Conservation (phyloP, 148 eudicot species). For the Bassia scoparia region DNA sequence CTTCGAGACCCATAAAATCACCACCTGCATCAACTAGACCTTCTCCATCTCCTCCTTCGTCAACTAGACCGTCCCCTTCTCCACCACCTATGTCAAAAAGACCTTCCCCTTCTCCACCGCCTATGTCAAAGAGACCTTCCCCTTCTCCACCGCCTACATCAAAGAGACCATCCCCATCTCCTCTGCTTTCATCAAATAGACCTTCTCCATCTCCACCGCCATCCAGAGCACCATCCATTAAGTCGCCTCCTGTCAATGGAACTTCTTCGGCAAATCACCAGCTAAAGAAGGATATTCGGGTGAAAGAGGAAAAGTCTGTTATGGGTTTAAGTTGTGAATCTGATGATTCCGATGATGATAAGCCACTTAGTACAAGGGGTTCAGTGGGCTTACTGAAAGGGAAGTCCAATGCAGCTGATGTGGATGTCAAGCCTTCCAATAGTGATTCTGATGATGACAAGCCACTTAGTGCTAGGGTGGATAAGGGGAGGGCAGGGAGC, state of each 20-base stretch:
- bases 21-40: conserved; percentile 18
- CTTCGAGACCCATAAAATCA: conserved; percentile 11
- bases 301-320: conserved; percentile 18
- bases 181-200: conserved; percentile 14
- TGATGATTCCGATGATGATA: conserved; percentile 37
- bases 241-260: conserved; percentile 29
- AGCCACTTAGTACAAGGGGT: conserved; percentile 23
- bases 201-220: conserved; percentile 25
- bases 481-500: conserved; percentile 35
- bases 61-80: conserved; percentile 23
- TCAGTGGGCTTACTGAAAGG: conserved; percentile 34
- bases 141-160: conserved; percentile 25
- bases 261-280: conserved; percentile 25
- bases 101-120: conserved; percentile 20
- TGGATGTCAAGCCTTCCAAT: conserved; percentile 34
- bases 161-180: conserved; percentile 28
- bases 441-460: conserved; percentile 79
- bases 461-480: conserved; percentile 64
- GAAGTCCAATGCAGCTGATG: conserved; percentile 24
- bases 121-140: conserved; percentile 23
- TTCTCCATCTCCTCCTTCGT: conserved; percentile 25
- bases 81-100: conserved; percentile 13
- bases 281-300: conserved; percentile 21
- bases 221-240: conserved; percentile 19
- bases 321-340: conserved; percentile 6